A percentile compares a stretch with the other conserved stretches of the same genome.
Evolutionary conservation across 768 basidiomycete species (phyloP).

Genomic region (Arthromyces matolae): DNA sequence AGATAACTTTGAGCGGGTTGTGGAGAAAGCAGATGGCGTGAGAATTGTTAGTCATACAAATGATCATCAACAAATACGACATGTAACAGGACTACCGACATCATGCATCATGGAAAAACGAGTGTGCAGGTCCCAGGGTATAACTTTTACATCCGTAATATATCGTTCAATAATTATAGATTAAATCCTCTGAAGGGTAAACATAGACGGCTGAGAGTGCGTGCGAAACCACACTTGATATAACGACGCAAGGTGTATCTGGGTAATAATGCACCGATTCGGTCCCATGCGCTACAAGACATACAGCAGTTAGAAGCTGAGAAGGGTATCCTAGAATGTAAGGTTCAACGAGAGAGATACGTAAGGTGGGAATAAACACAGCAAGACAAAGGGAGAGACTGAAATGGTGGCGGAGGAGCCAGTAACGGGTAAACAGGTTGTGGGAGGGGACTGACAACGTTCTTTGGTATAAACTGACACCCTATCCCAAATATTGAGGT

Average conservation of each 20-base stretch:
- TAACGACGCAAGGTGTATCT: slow-evolving; percentile 10
- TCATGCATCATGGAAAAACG: too few relatives aligned
- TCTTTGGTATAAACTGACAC: slow-evolving; percentile 10
- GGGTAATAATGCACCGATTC: slow-evolving; percentile 10
- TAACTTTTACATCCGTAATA: too few relatives aligned
- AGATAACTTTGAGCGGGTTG: slow-evolving; percentile 4
- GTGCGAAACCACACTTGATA: background rate
- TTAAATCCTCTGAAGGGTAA: background rate
- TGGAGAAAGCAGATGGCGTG: slow-evolving; percentile 15
- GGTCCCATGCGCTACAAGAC: slow-evolving; percentile 14
- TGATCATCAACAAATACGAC: slow-evolving; percentile 1
- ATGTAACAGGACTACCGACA: too few relatives aligned
- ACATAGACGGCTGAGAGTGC: background rate
- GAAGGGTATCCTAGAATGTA: slow-evolving; percentile 21
- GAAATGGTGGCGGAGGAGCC: slow-evolving; percentile 4
- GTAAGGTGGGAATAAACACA: slow-evolving; percentile 26
- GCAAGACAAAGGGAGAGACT: slow-evolving; percentile 21
- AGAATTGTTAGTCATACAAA: slow-evolving; percentile 11
- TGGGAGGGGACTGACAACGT: slow-evolving; percentile 13
- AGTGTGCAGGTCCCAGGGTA: too few relatives aligned
- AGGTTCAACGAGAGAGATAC: slow-evolving; percentile 15
- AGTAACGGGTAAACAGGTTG: too few relatives aligned
- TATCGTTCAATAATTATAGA: too few relatives aligned
- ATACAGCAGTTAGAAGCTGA: too few relatives aligned
- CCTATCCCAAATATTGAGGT: slow-evolving; percentile 2